These are phyloP conservation scores for Colletotrichum tamarilloi DNA, from an alignment of 2,329 filamentous ascomycete species.

Conservation along the genomic window DNA sequence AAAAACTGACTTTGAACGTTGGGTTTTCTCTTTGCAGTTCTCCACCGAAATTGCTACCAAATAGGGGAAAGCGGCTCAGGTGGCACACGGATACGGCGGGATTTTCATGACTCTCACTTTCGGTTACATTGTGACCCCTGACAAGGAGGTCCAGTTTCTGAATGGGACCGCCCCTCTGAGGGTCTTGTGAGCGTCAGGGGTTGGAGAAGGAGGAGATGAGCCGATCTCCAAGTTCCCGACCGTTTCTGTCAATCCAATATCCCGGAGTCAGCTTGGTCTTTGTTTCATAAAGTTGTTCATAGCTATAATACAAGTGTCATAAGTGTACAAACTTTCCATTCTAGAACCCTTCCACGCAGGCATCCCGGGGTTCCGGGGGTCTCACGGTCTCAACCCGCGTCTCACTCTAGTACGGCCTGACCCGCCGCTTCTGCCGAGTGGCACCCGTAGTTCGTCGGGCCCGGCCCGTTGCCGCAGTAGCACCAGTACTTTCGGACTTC, in stretches of 20 bases:
- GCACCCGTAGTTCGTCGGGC: background rate
- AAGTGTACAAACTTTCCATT: background rate
- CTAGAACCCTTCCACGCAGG: background rate
- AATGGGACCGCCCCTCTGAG: background rate
- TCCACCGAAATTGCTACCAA: constrained; percentile 31
- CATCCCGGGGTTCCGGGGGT: too few species aligned
- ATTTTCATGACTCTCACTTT: constrained; percentile 11
- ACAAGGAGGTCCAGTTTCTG: background rate
- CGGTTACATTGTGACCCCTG: constrained; percentile 9
- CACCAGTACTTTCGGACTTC: background rate
- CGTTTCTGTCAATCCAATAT: background rate
- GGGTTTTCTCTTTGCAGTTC: background rate
- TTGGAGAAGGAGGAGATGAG: background rate
- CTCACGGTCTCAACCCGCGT: background rate
- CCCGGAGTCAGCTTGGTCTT: background rate
- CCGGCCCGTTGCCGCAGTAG: background rate
- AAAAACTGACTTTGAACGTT: background rate
- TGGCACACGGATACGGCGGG: constrained; percentile 27
- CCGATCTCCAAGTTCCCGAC: background rate
- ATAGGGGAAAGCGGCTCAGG: constrained; percentile 25
- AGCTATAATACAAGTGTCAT: background rate
- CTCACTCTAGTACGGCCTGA: background rate
- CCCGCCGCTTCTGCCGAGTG: background rate
- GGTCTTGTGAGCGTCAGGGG: background rate
- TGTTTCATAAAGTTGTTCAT: background rate